Percentiles rank a stretch among this genome's conserved stretches.
Evolutionary conservation across 306 rosid genomes (phyloP).

Genomic region (Gastrolobium villosum): DNA sequence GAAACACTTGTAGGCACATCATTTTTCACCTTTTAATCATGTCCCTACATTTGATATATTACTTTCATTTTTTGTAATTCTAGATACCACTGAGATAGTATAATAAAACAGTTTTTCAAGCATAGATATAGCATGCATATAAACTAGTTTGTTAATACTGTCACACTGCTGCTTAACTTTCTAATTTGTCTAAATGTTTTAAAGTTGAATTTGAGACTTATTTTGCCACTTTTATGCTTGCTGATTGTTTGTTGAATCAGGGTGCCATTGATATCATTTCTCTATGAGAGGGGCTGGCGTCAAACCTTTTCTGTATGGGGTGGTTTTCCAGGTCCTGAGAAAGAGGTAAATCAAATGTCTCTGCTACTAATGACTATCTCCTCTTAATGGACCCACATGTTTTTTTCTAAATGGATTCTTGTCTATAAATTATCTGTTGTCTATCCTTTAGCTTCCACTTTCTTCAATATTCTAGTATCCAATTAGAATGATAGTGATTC

Average conservation of each 20-base stretch:
- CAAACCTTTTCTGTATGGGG: conserved; percentile 73
- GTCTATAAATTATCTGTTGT: conserved; percentile 18
- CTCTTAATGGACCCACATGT: neutral
- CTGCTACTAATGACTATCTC: conserved; percentile 27
- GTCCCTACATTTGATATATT: neutral
- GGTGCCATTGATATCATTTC: conserved; percentile 77
- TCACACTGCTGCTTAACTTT: neutral
- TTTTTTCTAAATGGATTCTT: neutral
- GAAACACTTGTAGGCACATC: neutral
- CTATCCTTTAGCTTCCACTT: conserved; percentile 10
- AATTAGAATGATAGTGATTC: conserved; percentile 4
- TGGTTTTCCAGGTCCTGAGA: conserved; percentile 95
- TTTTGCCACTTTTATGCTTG: conserved; percentile 39
- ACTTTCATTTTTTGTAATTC: conserved; percentile 19
- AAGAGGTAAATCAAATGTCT: conserved; percentile 70
- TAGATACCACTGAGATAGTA: conserved; percentile 2
- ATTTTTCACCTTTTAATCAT: neutral
- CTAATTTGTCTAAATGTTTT: conserved; percentile 14
- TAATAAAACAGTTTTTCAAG: neutral
- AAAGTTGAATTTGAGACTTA: conserved; percentile 35
- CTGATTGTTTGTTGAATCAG: conserved; percentile 62
- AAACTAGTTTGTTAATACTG: neutral
- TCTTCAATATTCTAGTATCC: conserved; percentile 35
- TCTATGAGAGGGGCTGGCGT: conserved; percentile 99
- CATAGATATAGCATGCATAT: neutral